phyloP scores from a whole-genome alignment of 352 stramenopile genomes.

The Pythium dissimile region DNA sequence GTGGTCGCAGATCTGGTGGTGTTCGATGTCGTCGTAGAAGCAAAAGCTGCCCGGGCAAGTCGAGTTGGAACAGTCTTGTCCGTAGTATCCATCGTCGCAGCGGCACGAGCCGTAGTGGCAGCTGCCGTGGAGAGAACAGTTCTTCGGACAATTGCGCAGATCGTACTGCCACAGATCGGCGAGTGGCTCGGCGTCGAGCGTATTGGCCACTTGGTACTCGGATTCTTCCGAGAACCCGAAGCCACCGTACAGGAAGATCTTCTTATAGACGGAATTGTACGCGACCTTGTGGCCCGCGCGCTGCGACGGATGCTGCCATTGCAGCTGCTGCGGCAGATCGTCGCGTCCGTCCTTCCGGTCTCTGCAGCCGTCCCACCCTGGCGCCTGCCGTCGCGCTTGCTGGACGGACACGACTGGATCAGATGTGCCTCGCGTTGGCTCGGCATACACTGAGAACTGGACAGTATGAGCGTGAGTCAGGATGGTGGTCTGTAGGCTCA shows the following conservation, averaged over 20 bases:
- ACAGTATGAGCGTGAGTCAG: no score
- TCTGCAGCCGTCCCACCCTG: slow-evolving; percentile 95
- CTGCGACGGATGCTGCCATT: slow-evolving; percentile 86
- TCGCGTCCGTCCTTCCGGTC: slow-evolving; percentile 71
- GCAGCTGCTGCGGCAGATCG: slow-evolving; percentile 58
- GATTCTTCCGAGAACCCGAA: slow-evolving; percentile 70
- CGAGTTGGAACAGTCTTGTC: slow-evolving; percentile 95
- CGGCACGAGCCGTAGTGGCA: slow-evolving; percentile 91
- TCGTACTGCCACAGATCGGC: slow-evolving; percentile 91
- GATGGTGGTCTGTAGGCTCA: no score
- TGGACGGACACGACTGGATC: slow-evolving; percentile 73
- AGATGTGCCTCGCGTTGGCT: slow-evolving; percentile 83
- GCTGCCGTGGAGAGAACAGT: slow-evolving; percentile 91
- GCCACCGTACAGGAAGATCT: slow-evolving; percentile 90
- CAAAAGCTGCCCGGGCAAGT: slow-evolving; percentile 93
- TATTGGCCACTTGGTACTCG: slow-evolving; percentile 53
- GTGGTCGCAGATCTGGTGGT: slow-evolving; percentile 89
- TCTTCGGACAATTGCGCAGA: slow-evolving; percentile 89
- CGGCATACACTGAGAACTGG: slow-evolving; percentile 85
- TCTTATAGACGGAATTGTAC: slow-evolving; percentile 61
- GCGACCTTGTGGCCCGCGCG: slow-evolving; percentile 82
- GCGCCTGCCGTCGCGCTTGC: slow-evolving; percentile 87
- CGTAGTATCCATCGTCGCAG: slow-evolving; percentile 95
- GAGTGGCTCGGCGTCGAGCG: slow-evolving; percentile 51
- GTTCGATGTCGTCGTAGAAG: slow-evolving; percentile 83